Percentiles rank a stretch among this genome's conserved stretches.
Evolutionary conservation across 1,284 basidiomycete genomes (phyloP).

Genomic region (Puccinia triticina): DNA sequence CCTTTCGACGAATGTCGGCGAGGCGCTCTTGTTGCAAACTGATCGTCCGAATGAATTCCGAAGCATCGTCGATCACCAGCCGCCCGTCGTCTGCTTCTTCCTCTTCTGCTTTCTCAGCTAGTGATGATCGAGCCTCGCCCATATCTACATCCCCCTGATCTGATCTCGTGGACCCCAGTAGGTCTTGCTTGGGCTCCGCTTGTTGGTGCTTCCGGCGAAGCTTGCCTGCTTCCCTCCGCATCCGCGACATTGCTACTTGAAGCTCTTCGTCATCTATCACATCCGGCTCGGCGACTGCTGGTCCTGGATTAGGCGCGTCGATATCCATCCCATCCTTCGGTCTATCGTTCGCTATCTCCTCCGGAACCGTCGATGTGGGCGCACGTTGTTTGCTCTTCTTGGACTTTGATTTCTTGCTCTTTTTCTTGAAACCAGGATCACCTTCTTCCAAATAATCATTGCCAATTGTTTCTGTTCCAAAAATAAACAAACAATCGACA

Average conservation of each 20-base stretch:
- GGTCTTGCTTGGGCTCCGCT: conserved; percentile 68
- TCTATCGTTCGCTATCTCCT: background rate
- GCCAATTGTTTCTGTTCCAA: conserved; percentile 28
- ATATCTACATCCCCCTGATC: conserved; percentile 28
- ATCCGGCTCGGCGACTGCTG: conserved; percentile 70
- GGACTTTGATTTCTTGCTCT: conserved; percentile 14
- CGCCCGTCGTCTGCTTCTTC: conserved; percentile 49
- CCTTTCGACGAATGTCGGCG: conserved; percentile 57
- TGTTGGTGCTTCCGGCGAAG: conserved; percentile 55
- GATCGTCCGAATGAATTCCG: conserved; percentile 92
- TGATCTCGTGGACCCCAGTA: background rate
- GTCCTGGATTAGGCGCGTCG: conserved; percentile 19
- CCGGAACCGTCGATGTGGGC: conserved; percentile 23
- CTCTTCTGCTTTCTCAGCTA: conserved; percentile 22
- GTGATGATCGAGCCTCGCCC: background rate
- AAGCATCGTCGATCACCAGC: conserved; percentile 92
- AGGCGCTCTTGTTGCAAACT: conserved; percentile 63
- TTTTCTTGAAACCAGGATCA: conserved; percentile 46
- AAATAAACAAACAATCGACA: background rate
- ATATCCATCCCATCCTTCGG: conserved; percentile 44
- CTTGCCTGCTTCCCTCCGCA: conserved; percentile 67
- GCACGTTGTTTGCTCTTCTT: conserved; percentile 35
- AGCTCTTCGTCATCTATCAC: conserved; percentile 98
- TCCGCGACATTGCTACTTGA: conserved; percentile 84
- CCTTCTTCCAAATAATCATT: conserved; percentile 48